phyloP scores from a whole-genome alignment of 2,329 filamentous ascomycete genomes.

The Apiospora marii region DNA sequence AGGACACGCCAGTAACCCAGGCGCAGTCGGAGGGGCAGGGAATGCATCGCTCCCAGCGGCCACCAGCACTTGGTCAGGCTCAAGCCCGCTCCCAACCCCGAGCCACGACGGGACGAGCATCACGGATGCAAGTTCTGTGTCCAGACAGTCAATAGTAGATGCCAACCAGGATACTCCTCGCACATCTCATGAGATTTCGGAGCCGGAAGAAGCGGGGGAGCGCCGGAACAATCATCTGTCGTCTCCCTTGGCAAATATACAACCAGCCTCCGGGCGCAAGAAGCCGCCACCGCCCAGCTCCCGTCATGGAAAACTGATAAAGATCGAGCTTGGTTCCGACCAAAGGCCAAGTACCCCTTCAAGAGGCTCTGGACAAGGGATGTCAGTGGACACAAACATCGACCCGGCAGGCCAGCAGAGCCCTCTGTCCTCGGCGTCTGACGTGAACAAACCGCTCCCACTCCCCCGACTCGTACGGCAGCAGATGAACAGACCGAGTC shows the following conservation, averaged over 20 bases:
- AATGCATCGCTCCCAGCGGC: background rate
- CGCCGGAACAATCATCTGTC: constrained; percentile 44
- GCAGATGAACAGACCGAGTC: constrained; percentile 57
- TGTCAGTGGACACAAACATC: constrained; percentile 30
- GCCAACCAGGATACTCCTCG: constrained; percentile 58
- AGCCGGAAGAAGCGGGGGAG: constrained; percentile 58
- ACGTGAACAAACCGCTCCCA: constrained; percentile 70
- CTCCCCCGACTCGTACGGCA: constrained; percentile 55
- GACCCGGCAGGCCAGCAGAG: constrained; percentile 30
- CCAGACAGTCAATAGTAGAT: constrained; percentile 66
- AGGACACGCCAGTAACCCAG: constrained; percentile 60
- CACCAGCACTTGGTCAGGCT: constrained; percentile 32
- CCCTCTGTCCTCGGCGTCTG: constrained; percentile 48
- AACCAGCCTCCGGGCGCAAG: constrained; percentile 44
- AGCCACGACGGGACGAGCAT: constrained; percentile 55
- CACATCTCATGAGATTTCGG: constrained; percentile 65
- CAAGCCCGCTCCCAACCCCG: constrained; percentile 36
- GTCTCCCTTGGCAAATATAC: constrained; percentile 35
- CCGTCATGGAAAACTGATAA: constrained; percentile 79
- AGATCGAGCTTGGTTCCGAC: constrained; percentile 53
- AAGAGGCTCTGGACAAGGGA: constrained; percentile 28
- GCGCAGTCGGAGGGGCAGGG: constrained; percentile 34
- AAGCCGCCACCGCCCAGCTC: constrained; percentile 78
- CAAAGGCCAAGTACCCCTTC: constrained; percentile 36
- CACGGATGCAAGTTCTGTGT: constrained; percentile 66